Conservation (phyloP, 2,329 filamentous ascomycete genomes). For the Ramularia endophylla region DNA sequence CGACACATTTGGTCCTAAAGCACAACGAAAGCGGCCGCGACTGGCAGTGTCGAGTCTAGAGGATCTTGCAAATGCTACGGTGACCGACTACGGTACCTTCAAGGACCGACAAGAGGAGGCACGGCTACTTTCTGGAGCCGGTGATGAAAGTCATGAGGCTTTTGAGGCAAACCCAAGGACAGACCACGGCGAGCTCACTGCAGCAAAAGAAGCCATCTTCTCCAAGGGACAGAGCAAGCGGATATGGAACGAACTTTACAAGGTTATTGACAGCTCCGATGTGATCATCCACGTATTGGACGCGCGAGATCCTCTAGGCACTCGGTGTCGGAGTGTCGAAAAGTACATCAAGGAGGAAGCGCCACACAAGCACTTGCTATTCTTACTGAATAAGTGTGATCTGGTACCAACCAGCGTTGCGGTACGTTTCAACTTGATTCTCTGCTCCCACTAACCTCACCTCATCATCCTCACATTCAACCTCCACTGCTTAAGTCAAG, state of each 20-base stretch:
- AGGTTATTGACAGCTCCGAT: conserved; percentile 92
- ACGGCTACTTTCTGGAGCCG: conserved; percentile 62
- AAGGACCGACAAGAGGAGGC: conserved; percentile 74
- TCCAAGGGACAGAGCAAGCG: conserved; percentile 91
- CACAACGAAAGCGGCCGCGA: conserved; percentile 88
- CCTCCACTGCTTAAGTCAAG: conserved; percentile 88
- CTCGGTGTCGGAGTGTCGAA: conserved; percentile 81
- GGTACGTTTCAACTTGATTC: conserved; percentile 71
- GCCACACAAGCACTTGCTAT: conserved; percentile 91
- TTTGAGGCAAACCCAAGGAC: conserved; percentile 1
- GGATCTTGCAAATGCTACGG: conserved; percentile 74
- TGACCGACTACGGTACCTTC: conserved; percentile 75
- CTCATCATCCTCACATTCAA: conserved; percentile 14
- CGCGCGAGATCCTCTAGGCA: conserved; percentile 82
- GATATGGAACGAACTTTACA: conserved; percentile 92
- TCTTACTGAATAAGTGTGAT: conserved; percentile 87
- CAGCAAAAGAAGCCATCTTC: conserved; percentile 66
- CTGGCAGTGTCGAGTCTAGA: conserved; percentile 73
- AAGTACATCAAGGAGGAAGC: conserved; percentile 92
- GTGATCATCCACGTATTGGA: conserved; percentile 94
- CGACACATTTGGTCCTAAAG: conserved; percentile 88
- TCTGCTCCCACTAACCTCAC: conserved; percentile 30
- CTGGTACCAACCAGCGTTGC: conserved; percentile 86
- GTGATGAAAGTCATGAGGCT: conserved; percentile 28
- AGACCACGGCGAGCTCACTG: conserved; percentile 36